phyloP scores from a whole-genome alignment of 352 stramenopile species.

The Phytophthora chlamydospora region DNA sequence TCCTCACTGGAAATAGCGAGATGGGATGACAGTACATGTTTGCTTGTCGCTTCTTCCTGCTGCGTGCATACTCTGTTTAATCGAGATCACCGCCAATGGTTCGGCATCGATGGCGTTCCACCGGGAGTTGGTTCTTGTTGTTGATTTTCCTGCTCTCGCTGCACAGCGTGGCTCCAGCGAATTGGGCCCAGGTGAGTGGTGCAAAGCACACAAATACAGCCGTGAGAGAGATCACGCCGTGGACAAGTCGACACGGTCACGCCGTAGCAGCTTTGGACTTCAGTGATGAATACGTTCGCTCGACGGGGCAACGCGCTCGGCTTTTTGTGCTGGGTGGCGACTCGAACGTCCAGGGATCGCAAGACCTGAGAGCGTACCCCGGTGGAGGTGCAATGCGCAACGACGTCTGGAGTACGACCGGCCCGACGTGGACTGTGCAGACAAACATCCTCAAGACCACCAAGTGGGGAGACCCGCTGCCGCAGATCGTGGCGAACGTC shows the following conservation, averaged over 20 bases:
- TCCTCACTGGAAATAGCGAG: neutral
- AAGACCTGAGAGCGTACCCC: conserved; percentile 77
- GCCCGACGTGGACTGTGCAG: conserved; percentile 54
- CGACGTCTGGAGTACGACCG: conserved; percentile 79
- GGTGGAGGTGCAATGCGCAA: conserved; percentile 68
- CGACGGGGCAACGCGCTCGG: conserved; percentile 55
- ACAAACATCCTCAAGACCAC: conserved; percentile 69
- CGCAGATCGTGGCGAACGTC: conserved; percentile 70
- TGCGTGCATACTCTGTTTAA: neutral
- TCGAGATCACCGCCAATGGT: conserved; percentile 14
- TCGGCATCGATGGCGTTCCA: conserved; percentile 9
- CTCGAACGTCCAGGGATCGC: conserved; percentile 64
- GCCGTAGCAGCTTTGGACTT: conserved; percentile 66
- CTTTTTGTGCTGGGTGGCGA: conserved; percentile 79
- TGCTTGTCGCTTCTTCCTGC: too few species aligned
- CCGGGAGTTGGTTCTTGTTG: conserved; percentile 3
- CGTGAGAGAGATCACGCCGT: conserved; percentile 58
- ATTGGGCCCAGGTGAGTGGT: conserved; percentile 80
- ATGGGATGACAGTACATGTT: neutral
- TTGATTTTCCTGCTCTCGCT: conserved; percentile 7
- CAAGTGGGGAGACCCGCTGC: conserved; percentile 72
- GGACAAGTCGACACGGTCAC: conserved; percentile 70
- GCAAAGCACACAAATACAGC: conserved; percentile 59
- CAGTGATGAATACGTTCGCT: conserved; percentile 45
- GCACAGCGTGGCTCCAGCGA: conserved; percentile 28